Evolutionary conservation across 2,329 filamentous ascomycete genomes (phyloP).

Genomic region (Phaeoacremonium minimum): DNA sequence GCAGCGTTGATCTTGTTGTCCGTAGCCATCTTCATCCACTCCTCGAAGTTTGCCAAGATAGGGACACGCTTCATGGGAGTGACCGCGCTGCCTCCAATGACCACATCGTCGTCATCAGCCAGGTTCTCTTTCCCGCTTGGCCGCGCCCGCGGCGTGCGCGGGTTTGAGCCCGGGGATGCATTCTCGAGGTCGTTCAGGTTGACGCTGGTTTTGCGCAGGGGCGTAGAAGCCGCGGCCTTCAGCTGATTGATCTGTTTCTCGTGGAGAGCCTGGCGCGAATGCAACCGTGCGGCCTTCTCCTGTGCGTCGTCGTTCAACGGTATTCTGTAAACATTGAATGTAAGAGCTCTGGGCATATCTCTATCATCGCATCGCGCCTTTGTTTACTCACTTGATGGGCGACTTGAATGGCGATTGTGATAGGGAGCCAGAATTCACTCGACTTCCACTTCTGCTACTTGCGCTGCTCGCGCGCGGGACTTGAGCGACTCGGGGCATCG

Average conservation of each 20-base stretch:
- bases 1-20: slow-evolving; percentile 98
- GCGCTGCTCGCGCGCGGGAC: slow-evolving; percentile 43
- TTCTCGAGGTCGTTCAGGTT: slow-evolving; percentile 56
- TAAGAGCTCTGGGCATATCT: too few relatives aligned
- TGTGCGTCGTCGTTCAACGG: slow-evolving; percentile 92
- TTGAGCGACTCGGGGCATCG: slow-evolving; percentile 57
- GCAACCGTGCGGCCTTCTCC: slow-evolving; percentile 84
- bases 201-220: slow-evolving; percentile 63
- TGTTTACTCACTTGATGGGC: slow-evolving; percentile 45
- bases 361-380: not conserved
- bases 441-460: slow-evolving; percentile 23
- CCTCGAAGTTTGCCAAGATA: slow-evolving; percentile 95
- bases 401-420: slow-evolving; percentile 52
- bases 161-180: slow-evolving; percentile 50
- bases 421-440: slow-evolving; percentile 41
- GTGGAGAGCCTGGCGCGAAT: slow-evolving; percentile 82
- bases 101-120: slow-evolving; percentile 54
- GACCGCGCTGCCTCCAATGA: slow-evolving; percentile 70
- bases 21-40: slow-evolving; percentile 99
- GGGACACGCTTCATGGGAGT: slow-evolving; percentile 96
- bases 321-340: slow-evolving; percentile 57
- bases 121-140: slow-evolving; percentile 28
- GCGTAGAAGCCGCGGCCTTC: slow-evolving; percentile 67
- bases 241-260: slow-evolving; percentile 91
- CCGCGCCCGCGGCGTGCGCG: slow-evolving; percentile 46